These are phyloP conservation scores for Rhodotorula mucilaginosa DNA, from an alignment of 1,284 basidiomycete species.

Conservation along the genomic window DNA sequence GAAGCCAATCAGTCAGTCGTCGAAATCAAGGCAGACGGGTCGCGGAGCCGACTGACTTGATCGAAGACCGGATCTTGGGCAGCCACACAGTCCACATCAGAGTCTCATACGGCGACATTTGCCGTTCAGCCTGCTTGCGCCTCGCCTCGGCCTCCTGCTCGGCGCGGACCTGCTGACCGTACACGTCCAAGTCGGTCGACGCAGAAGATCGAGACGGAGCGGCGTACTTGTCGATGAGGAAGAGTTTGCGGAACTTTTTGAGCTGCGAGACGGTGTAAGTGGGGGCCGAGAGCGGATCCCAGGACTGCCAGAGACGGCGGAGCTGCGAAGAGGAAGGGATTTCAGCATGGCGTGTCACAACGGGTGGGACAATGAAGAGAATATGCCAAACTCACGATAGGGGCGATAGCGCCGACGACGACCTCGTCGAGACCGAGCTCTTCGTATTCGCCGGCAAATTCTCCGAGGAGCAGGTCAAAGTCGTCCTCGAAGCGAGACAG, in stretches of 20 bases:
- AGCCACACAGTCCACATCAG: constrained; percentile 93
- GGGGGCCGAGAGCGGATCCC: constrained; percentile 41
- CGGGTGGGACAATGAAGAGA: constrained; percentile 33
- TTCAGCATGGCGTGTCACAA: constrained; percentile 37
- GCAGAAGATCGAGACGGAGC: constrained; percentile 45
- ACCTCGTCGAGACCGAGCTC: constrained; percentile 81
- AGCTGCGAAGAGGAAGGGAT: constrained; percentile 23
- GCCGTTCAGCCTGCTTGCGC: constrained; percentile 20
- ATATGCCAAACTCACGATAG: constrained; percentile 56
- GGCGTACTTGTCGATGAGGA: constrained; percentile 63
- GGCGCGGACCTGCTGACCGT: constrained; percentile 1
- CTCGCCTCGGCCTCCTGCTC: constrained; percentile 41
- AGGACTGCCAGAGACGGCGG: constrained; percentile 35
- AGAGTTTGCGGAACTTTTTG: constrained; percentile 51
- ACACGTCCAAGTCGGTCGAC: constrained; percentile 58
- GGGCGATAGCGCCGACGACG: constrained; percentile 82
- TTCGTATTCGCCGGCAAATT: constrained; percentile 75
- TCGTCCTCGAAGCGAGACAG: constrained; percentile 67
- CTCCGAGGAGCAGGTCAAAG: constrained; percentile 67
- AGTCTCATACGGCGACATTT: constrained; percentile 94
- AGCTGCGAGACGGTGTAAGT: constrained; percentile 42
- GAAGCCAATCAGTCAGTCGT: not conserved
- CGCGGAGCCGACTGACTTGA: constrained; percentile 61
- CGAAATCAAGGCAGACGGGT: not conserved
- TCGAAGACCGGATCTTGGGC: constrained; percentile 81